Evolutionary conservation across 148 eudicot species (phyloP).

Genomic region (Tetragonia tetragonoides): DNA sequence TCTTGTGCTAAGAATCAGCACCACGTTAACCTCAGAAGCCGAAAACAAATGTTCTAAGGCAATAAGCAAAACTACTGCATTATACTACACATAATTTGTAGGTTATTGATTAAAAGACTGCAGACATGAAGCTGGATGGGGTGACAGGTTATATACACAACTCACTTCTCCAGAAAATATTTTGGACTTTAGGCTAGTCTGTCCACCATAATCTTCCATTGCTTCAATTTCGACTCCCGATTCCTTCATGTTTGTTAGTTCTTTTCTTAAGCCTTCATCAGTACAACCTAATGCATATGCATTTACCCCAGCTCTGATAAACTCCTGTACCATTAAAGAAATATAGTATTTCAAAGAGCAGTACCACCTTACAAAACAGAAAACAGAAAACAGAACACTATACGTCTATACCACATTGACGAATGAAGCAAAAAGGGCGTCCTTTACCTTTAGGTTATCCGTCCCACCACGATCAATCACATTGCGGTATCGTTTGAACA

Average conservation of each 20-base stretch:
- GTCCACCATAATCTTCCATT: conserved; percentile 60
- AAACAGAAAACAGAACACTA: background rate
- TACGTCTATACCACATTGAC: background rate
- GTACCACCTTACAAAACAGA: background rate
- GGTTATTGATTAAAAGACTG: background rate
- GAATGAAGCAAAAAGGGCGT: background rate
- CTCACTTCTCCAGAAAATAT: conserved; percentile 70
- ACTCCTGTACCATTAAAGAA: conserved; percentile 52
- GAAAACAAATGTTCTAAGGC: background rate
- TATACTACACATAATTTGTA: background rate
- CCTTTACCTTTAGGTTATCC: conserved; percentile 71
- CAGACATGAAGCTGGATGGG: background rate
- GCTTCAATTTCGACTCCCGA: conserved; percentile 71
- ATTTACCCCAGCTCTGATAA: conserved; percentile 90
- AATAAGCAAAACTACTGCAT: background rate
- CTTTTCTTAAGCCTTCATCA: conserved; percentile 77
- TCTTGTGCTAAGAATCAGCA: too few species aligned
- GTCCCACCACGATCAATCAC: conserved; percentile 88
- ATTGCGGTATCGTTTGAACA: conserved; percentile 78
- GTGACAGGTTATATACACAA: conserved; percentile 2
- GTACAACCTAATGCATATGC: conserved; percentile 97
- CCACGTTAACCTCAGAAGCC: too few species aligned
- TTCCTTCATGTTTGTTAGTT: conserved; percentile 65
- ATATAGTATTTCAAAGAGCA: conserved; percentile 15
- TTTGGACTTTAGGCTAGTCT: conserved; percentile 64